These are phyloP conservation scores for Dunaliella salina DNA, from an alignment of 163 green algal genomes.

Conservation along the genomic window DNA sequence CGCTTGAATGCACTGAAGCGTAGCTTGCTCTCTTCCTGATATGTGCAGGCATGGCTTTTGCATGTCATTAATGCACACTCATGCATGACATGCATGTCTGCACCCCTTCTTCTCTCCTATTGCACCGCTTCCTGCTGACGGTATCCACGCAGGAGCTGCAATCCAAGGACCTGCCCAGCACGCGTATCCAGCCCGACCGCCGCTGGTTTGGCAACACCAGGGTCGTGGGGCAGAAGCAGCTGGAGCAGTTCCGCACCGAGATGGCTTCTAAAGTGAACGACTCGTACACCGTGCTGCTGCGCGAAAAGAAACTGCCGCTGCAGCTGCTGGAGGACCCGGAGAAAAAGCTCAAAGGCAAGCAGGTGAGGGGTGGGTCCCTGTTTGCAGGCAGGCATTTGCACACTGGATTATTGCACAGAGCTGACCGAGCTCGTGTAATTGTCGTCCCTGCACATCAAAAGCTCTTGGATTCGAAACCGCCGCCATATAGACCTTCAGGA, in stretches of 20 bases:
- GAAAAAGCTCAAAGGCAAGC: slow-evolving; percentile 47
- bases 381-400: background rate
- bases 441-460: too few species aligned
- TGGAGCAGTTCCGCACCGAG: slow-evolving; percentile 89
- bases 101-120: background rate
- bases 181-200: slow-evolving; percentile 92
- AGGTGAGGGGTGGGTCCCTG: background rate
- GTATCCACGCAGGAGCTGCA: slow-evolving; percentile 76
- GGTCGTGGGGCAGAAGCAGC: slow-evolving; percentile 93
- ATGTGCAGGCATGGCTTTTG: background rate
- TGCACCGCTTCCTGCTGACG: background rate
- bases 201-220: slow-evolving; percentile 98
- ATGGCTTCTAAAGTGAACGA: slow-evolving; percentile 91
- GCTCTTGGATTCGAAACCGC: too few species aligned
- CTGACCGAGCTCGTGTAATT: too few species aligned
- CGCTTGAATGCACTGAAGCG: too few species aligned
- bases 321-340: slow-evolving; percentile 88
- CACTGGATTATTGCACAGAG: too few species aligned
- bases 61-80: background rate
- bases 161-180: slow-evolving; percentile 88
- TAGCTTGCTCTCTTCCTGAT: background rate
- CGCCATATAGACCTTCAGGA: too few species aligned
- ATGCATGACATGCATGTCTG: background rate
- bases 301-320: slow-evolving; percentile 93
- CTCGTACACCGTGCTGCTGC: slow-evolving; percentile 90